These are phyloP conservation scores for Ascocoryne sarcoides DNA, from an alignment of 2,329 filamentous ascomycete genomes.

Conservation along the genomic window DNA sequence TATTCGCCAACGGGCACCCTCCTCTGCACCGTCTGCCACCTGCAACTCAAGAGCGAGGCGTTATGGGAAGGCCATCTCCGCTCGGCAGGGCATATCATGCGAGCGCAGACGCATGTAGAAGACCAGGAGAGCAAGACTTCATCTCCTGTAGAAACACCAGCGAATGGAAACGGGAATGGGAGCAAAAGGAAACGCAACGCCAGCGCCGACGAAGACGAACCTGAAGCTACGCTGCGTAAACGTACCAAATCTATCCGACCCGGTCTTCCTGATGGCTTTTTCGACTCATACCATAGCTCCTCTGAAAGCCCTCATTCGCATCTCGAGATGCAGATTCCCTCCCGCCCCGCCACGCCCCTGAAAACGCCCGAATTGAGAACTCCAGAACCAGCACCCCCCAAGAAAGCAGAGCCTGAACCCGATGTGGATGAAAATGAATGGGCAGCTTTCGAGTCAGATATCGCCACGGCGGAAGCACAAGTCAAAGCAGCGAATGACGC, in stretches of 20 bases:
- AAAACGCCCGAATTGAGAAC: slow-evolving; percentile 33
- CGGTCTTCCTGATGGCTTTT: slow-evolving; percentile 28
- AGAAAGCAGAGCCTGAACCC: slow-evolving; percentile 29
- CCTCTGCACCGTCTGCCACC: slow-evolving; percentile 57
- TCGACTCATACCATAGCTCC: slow-evolving; percentile 16
- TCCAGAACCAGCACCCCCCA: slow-evolving; percentile 34
- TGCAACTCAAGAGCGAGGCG: slow-evolving; percentile 54
- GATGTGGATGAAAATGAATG: slow-evolving; percentile 70
- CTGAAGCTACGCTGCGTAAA: slow-evolving; percentile 35
- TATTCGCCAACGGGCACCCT: slow-evolving; percentile 63
- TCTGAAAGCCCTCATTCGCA: background rate
- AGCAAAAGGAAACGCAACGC: slow-evolving; percentile 43
- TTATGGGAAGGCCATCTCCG: slow-evolving; percentile 58
- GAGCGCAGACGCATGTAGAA: slow-evolving; percentile 24
- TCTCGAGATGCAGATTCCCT: slow-evolving; percentile 52
- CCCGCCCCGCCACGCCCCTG: slow-evolving; percentile 51
- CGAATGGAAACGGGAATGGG: slow-evolving; percentile 5
- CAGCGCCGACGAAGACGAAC: slow-evolving; percentile 27
- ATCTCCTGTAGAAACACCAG: slow-evolving; percentile 1
- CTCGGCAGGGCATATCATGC: slow-evolving; percentile 36
- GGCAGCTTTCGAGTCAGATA: slow-evolving; percentile 80
- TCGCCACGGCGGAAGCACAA: slow-evolving; percentile 41
- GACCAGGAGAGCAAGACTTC: slow-evolving; percentile 7
- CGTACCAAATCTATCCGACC: slow-evolving; percentile 32
- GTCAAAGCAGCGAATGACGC: slow-evolving; percentile 34